Evolutionary conservation across 2,329 filamentous ascomycete species (phyloP).

Genomic region (Celoporthe dispersa): DNA sequence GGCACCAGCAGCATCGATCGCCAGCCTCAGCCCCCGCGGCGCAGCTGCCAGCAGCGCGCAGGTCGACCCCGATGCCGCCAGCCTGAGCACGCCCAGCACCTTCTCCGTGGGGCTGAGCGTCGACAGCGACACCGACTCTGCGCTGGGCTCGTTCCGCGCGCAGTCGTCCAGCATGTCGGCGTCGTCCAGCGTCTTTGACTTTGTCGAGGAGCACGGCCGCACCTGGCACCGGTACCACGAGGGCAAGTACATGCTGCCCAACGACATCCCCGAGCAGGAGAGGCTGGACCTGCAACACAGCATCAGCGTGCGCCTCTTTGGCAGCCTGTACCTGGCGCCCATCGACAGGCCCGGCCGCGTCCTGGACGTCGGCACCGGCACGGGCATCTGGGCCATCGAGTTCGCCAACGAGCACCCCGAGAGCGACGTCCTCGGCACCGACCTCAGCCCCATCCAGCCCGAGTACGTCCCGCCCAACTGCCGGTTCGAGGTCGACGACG

Average conservation of each 20-base stretch:
- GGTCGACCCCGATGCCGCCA: constrained; percentile 19
- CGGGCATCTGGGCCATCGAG: constrained; percentile 37
- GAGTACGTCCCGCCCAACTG: constrained; percentile 36
- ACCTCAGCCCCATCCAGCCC: constrained; percentile 36
- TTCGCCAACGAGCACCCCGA: constrained; percentile 34
- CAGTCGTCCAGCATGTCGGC: constrained; percentile 27
- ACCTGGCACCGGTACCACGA: constrained; percentile 30
- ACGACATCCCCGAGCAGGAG: constrained; percentile 29
- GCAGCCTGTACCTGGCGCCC: constrained; percentile 32
- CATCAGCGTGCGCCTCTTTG: constrained; percentile 29
- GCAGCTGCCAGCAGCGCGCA: constrained; percentile 12
- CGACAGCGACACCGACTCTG: constrained; percentile 28
- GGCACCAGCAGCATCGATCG: neutral
- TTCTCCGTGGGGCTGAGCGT: constrained; percentile 26
- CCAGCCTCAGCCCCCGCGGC: neutral
- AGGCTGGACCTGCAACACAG: constrained; percentile 31
- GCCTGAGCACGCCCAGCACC: constrained; percentile 18
- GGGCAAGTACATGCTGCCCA: constrained; percentile 31
- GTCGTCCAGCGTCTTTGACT: constrained; percentile 27
- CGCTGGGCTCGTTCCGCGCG: constrained; percentile 24
- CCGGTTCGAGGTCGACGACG: constrained; percentile 35
- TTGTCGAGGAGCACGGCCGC: constrained; percentile 28
- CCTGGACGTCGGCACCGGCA: constrained; percentile 37
- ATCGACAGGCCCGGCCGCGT: constrained; percentile 31
- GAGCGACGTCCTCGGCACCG: constrained; percentile 33